Evolutionary conservation across 1,284 basidiomycete species (phyloP).

Genomic region (Cryptococcus depauperatus): DNA sequence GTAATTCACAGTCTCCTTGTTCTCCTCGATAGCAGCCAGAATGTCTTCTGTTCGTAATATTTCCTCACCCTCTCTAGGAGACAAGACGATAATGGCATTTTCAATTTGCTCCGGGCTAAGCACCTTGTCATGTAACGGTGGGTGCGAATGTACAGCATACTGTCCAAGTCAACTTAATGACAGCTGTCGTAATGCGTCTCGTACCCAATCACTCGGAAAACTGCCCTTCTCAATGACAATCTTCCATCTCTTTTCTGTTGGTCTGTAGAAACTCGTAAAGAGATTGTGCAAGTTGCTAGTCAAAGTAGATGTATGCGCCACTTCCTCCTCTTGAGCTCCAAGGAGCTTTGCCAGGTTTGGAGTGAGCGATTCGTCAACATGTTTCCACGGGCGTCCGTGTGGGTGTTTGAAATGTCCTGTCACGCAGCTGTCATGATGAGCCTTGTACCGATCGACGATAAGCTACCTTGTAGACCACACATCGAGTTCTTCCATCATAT

Average conservation of each 20-base stretch:
- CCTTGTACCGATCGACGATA: neutral
- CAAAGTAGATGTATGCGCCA: slow-evolving; percentile 87
- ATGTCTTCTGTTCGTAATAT: slow-evolving; percentile 88
- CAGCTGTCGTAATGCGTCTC: slow-evolving; percentile 28
- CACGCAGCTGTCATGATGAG: slow-evolving; percentile 57
- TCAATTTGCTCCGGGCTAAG: slow-evolving; percentile 56
- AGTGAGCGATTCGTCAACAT: slow-evolving; percentile 63
- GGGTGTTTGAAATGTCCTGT: slow-evolving; percentile 88
- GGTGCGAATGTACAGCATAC: slow-evolving; percentile 94
- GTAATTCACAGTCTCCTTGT: slow-evolving; percentile 51
- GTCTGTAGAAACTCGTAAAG: slow-evolving; percentile 89
- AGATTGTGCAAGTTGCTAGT: slow-evolving; percentile 92
- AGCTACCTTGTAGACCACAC: slow-evolving; percentile 75
- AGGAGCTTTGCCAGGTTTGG: slow-evolving; percentile 74
- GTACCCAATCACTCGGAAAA: slow-evolving; percentile 89
- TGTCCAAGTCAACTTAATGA: too few species aligned
- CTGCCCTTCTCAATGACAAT: slow-evolving; percentile 90
- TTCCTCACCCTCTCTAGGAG: slow-evolving; percentile 73
- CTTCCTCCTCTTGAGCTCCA: slow-evolving; percentile 78
- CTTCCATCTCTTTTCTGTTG: slow-evolving; percentile 72
- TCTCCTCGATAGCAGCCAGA: slow-evolving; percentile 60
- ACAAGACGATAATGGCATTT: slow-evolving; percentile 64
- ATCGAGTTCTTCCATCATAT: slow-evolving; percentile 74
- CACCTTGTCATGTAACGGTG: slow-evolving; percentile 57
- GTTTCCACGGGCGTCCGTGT: slow-evolving; percentile 71